Evolutionary conservation across 179 eudicot genomes (phyloP).

Genomic region (Beta lomatogona): DNA sequence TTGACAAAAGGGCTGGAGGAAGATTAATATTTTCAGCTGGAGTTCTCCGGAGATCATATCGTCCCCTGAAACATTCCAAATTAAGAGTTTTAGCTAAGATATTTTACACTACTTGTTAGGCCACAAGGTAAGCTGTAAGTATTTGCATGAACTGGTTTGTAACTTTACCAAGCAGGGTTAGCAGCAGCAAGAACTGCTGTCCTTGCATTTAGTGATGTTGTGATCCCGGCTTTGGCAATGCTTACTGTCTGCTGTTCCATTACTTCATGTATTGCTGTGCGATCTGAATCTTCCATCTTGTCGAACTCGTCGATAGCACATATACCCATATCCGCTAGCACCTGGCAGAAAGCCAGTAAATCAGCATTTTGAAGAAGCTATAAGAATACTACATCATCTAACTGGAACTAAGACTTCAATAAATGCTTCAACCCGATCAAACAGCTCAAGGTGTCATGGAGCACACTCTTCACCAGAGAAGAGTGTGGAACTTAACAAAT

Average conservation of each 20-base stretch:
- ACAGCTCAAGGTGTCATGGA: background rate
- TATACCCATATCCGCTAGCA: slow-evolving; percentile 97
- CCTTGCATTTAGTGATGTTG: slow-evolving; percentile 95
- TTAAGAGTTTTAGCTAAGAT: background rate
- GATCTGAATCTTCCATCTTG: slow-evolving; percentile 99
- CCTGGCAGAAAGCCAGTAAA: slow-evolving; percentile 44
- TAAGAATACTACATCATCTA: background rate
- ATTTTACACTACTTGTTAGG: background rate
- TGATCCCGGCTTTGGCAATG: slow-evolving; percentile 99
- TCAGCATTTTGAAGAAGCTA: background rate
- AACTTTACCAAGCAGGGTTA: slow-evolving; percentile 89
- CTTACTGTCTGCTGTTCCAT: slow-evolving; percentile 99
- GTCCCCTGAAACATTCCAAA: slow-evolving; percentile 67
- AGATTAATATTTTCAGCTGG: slow-evolving; percentile 99
- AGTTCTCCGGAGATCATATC: slow-evolving; percentile 95
- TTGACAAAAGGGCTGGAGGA: slow-evolving; percentile 97
- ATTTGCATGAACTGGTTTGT: background rate
- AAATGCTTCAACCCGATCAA: background rate
- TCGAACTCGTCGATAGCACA: slow-evolving; percentile 99
- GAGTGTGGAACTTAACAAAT: background rate
- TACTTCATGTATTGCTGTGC: slow-evolving; percentile 97
- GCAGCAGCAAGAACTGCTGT: slow-evolving; percentile 99
- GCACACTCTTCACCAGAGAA: background rate
- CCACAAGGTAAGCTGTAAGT: background rate
- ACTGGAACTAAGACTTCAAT: background rate